Evolutionary conservation across 1,284 basidiomycete species (phyloP), one percentile per base, ranked within the genome.

Genomic region (Ustilago crameri): DNA sequence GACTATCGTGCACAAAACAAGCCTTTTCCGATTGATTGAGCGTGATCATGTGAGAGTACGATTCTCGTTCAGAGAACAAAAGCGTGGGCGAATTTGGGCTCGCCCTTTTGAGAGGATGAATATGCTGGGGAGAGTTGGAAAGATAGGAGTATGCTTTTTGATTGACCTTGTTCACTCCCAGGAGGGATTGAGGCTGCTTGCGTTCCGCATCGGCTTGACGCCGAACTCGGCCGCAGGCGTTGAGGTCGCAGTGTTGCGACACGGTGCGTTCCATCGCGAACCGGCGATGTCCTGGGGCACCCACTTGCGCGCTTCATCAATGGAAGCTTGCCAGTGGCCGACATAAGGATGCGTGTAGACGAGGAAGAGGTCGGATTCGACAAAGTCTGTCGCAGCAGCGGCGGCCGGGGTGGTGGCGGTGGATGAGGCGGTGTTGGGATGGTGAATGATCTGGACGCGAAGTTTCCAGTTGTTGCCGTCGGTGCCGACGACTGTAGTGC

Each of bases 331-430:
- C 69, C 69, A 72, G 3, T 20, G 37, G 5, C 27, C 55, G 0
- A 67, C 64, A 22, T 63, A 59, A 14, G 35, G 12, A 12, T 67
- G 59, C 4, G 46, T 60, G 56, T 67, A 67, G 35, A 67, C 69
- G 17, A 72, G 63, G 52, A 54, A 72, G 17, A 72, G 60, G 10
- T 72, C 69, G 15, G 63, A 63, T 27, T 72, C 63, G 45, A 72
- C 59, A 50, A 71, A 66, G 35, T 58, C 58, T 9, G 47, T 9
- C 43, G 24, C 27, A 9, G 48, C 43, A 5, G 51, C n/a, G 15
- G 50, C 35, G n/a, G 22, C 38, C n/a, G n/a, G n/a, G n/a, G n/a
- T n/a, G n/a, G 20, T 24, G 10, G 48, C 38, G 3, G 51, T 15
- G 14, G 50, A 23, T 15, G 22, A 40, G 8, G 61, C 42, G 26